Conservation (phyloP, 2,329 filamentous ascomycete genomes). For the Epichloe gansuensis region DNA sequence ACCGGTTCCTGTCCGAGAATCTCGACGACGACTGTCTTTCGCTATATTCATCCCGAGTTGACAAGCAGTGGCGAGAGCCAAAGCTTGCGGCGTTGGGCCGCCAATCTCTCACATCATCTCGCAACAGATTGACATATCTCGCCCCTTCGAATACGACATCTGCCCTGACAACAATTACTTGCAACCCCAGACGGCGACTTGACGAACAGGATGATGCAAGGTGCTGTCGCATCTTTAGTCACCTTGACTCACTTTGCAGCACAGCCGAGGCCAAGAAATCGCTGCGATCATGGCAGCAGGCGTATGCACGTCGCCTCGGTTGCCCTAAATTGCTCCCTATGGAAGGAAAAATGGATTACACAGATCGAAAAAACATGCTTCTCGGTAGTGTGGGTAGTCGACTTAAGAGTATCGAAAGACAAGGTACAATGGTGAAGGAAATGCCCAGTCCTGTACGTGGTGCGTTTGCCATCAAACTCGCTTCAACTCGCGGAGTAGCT, state of each 20-base stretch:
- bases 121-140: conserved; percentile 15
- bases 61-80: neutral
- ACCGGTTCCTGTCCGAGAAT: conserved; percentile 26
- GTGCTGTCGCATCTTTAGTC: conserved; percentile 30
- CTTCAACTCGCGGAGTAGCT: neutral
- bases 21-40: conserved; percentile 8
- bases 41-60: neutral
- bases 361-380: conserved; percentile 6
- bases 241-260: conserved; percentile 33
- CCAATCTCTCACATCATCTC: neutral
- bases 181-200: conserved; percentile 6
- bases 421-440: conserved; percentile 9
- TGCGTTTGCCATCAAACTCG: conserved; percentile 4
- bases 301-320: conserved; percentile 29
- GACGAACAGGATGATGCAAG: conserved; percentile 30
- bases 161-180: conserved; percentile 15
- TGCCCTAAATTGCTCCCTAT: conserved; percentile 28
- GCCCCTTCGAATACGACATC: conserved; percentile 21
- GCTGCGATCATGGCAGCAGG: conserved; percentile 35
- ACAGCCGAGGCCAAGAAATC: conserved; percentile 35
- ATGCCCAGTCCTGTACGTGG: conserved; percentile 4
- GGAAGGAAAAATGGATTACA: conserved; percentile 19
- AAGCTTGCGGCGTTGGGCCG: neutral
- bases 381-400: conserved; percentile 1
- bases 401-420: conserved; percentile 8